Evolutionary conservation across 352 stramenopile species (phyloP).

Genomic region (Phytophthora sojae): DNA sequence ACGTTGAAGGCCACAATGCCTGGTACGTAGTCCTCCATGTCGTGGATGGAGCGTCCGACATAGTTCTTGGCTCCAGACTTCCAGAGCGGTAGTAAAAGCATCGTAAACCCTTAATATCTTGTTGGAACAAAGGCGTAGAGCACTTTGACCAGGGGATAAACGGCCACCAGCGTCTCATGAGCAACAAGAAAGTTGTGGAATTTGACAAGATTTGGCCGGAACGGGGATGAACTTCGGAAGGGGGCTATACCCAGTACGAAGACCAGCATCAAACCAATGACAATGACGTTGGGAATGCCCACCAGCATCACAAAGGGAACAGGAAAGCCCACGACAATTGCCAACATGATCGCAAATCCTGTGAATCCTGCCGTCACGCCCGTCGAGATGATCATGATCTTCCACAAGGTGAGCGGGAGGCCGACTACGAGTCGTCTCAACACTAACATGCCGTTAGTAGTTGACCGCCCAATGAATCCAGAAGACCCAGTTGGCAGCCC

Average conservation of each 20-base stretch:
- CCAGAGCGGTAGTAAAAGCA: slow-evolving; percentile 10
- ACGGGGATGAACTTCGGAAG: slow-evolving; percentile 6
- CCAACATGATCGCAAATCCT: neutral
- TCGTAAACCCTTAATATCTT: slow-evolving; percentile 8
- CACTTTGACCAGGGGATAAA: slow-evolving; percentile 11
- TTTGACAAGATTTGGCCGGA: neutral
- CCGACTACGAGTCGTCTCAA: neutral
- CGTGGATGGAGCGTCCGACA: neutral
- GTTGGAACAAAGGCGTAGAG: slow-evolving; percentile 6
- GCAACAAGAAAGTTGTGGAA: neutral
- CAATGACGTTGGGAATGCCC: neutral
- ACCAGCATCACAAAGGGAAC: slow-evolving; percentile 4
- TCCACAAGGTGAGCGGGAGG: neutral
- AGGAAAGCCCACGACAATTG: slow-evolving; percentile 1
- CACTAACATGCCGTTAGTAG: neutral
- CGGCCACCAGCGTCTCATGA: neutral
- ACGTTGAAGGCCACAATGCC: slow-evolving; percentile 11
- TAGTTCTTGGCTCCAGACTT: slow-evolving; percentile 13
- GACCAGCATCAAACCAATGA: neutral
- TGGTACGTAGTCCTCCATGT: slow-evolving; percentile 9
- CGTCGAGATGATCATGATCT: neutral
- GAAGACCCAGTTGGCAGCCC: slow-evolving; percentile 23
- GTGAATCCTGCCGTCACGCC: neutral
- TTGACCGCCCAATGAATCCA: neutral
- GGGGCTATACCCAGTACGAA: neutral